A percentile compares a stretch with the other conserved stretches of the same genome.
phyloP scores from a whole-genome alignment of 1,139 yeast species.

The Trichomonascaceae sp. region DNA sequence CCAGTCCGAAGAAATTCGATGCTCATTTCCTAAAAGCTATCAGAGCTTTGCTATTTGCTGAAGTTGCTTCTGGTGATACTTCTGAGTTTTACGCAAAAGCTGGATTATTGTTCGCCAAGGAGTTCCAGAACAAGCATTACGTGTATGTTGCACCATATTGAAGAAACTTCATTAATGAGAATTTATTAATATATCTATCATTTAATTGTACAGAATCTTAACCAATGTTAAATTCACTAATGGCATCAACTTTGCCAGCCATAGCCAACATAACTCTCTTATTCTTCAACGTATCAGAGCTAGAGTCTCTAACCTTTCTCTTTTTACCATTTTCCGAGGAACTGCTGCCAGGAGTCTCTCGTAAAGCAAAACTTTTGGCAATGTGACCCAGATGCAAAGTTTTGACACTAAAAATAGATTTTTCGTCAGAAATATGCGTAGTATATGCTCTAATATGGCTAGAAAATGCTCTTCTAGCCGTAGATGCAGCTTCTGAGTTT shows the following conservation, averaged over 20 bases:
- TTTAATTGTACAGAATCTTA: constrained; percentile 10
- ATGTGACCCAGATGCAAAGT: constrained; percentile 86
- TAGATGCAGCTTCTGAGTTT: constrained; percentile 50
- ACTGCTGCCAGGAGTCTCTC: constrained; percentile 75
- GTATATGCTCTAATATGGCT: constrained; percentile 94
- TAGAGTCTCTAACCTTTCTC: constrained; percentile 6
- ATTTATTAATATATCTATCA: neutral
- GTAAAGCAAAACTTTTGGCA: constrained; percentile 87
- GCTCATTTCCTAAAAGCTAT: constrained; percentile 25
- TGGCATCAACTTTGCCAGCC: constrained; percentile 65
- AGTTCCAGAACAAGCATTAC: neutral
- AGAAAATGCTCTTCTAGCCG: constrained; percentile 75
- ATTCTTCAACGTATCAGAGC: constrained; percentile 8
- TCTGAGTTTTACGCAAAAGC: constrained; percentile 22
- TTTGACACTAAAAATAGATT: constrained; percentile 72
- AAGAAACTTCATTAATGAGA: neutral
- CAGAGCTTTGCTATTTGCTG: constrained; percentile 24
- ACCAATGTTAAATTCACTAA: constrained; percentile 70
- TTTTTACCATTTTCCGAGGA: constrained; percentile 6
- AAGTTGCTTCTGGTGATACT: constrained; percentile 15
- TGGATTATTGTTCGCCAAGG: constrained; percentile 19
- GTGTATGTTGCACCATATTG: neutral
- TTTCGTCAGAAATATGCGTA: constrained; percentile 82
- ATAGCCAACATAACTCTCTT: constrained; percentile 68
- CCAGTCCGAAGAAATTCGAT: constrained; percentile 19